phyloP scores from a whole-genome alignment of 345 rosid species.

The Anacardium occidentale region DNA sequence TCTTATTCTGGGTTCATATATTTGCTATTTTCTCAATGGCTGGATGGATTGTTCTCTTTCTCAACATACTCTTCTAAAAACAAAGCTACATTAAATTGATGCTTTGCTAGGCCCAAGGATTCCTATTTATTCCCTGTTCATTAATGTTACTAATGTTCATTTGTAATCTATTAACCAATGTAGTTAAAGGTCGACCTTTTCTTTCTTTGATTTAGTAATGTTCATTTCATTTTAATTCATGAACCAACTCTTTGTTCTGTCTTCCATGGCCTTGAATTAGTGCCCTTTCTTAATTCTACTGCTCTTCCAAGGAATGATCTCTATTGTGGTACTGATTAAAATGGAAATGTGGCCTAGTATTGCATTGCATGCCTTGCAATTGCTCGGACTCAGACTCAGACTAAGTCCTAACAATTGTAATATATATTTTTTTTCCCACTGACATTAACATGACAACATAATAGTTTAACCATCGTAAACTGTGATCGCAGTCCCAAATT shows the following conservation, averaged over 20 bases:
- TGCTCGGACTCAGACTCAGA: too few relatives aligned
- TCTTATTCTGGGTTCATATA: conserved; percentile 96
- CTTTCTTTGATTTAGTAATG: background rate
- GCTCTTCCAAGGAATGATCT: too few relatives aligned
- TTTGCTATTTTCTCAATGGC: conserved; percentile 94
- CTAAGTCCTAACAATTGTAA: too few relatives aligned
- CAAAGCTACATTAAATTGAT: background rate
- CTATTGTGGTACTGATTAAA: too few relatives aligned
- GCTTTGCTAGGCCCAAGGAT: background rate
- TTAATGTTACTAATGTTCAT: background rate
- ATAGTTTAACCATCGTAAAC: too few relatives aligned
- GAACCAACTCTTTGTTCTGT: background rate
- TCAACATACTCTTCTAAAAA: conserved; percentile 73
- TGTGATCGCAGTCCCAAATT: too few relatives aligned
- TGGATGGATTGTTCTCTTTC: conserved; percentile 85
- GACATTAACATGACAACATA: too few relatives aligned
- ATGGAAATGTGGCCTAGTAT: too few relatives aligned
- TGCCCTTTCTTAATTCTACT: too few relatives aligned
- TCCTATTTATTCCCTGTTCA: background rate
- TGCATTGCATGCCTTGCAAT: too few relatives aligned
- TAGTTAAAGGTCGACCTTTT: background rate
- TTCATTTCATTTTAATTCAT: background rate
- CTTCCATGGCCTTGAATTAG: background rate
- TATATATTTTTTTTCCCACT: too few relatives aligned
- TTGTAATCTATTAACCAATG: background rate